These are phyloP conservation scores for Adiantum capillusveneris DNA, from an alignment of 75 land plant genomes.

Conservation along the genomic window DNA sequence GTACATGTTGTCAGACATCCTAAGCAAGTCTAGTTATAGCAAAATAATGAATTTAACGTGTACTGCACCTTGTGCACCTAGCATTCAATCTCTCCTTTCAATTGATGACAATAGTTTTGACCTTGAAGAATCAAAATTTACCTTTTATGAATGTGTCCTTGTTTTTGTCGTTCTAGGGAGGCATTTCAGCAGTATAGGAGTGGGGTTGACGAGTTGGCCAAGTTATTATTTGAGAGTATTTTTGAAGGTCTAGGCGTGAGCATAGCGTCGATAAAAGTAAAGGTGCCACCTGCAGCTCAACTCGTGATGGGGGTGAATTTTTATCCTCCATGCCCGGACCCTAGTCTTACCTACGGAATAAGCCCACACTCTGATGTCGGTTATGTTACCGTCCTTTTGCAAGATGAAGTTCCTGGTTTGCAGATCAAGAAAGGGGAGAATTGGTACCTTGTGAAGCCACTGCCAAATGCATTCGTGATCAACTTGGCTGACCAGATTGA, in stretches of 20 bases:
- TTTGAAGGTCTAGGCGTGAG: not conserved
- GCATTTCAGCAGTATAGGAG: not conserved
- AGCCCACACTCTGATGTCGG: slow-evolving; percentile 54
- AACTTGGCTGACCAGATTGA: slow-evolving; percentile 67
- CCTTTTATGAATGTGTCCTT: too few relatives aligned
- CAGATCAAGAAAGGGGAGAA: slow-evolving; percentile 28
- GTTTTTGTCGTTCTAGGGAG: not conserved
- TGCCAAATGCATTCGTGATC: slow-evolving; percentile 45
- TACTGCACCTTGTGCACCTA: too few relatives aligned
- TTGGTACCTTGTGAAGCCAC: slow-evolving; percentile 46
- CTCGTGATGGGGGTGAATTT: not conserved
- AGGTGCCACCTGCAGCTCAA: not conserved
- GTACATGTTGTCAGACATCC: too few relatives aligned
- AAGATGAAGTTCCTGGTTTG: slow-evolving; percentile 45
- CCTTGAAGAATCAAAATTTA: too few relatives aligned
- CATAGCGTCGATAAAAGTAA: not conserved
- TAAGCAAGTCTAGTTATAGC: too few relatives aligned
- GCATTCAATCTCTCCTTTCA: too few relatives aligned
- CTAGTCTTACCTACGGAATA: slow-evolving; percentile 50
- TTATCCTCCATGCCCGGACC: slow-evolving; percentile 3
- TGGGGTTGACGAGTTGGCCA: not conserved
- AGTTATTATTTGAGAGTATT: not conserved
- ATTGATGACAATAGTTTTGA: too few relatives aligned
- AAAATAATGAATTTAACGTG: too few relatives aligned
- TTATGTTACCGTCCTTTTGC: slow-evolving; percentile 49